Conservation (phyloP, 495 filamentous ascomycete genomes). For the Penicillium silybi region DNA sequence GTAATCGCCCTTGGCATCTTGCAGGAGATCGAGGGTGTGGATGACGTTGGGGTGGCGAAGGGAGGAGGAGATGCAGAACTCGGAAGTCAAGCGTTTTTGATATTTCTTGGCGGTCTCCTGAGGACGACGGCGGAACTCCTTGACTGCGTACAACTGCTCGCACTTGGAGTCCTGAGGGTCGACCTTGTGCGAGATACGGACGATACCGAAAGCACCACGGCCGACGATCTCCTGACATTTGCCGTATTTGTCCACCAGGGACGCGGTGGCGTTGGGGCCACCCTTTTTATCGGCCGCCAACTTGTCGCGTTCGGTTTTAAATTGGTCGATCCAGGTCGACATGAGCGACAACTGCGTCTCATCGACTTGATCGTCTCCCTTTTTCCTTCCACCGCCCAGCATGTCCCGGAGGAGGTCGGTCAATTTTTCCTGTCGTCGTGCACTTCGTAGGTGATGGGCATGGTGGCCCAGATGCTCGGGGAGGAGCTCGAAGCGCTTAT, state of each 20-base stretch:
- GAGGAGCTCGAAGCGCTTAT: constrained; percentile 57
- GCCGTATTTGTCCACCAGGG: constrained; percentile 93
- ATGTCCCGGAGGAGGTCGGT: constrained; percentile 86
- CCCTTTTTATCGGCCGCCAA: constrained; percentile 72
- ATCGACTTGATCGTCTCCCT: constrained; percentile 59
- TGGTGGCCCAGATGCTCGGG: constrained; percentile 61
- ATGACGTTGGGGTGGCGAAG: constrained; percentile 97
- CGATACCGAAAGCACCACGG: constrained; percentile 96
- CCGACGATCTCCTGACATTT: constrained; percentile 98
- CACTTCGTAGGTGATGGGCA: constrained; percentile 79
- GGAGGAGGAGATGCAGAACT: constrained; percentile 98
- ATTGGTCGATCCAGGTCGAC: constrained; percentile 92
- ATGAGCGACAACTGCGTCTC: constrained; percentile 89
- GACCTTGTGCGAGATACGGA: constrained; percentile 96
- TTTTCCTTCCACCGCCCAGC: constrained; percentile 68
- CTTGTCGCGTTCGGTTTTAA: constrained; percentile 81
- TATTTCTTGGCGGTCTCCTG: constrained; percentile 95
- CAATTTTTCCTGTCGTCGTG: constrained; percentile 90
- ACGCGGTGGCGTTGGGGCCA: constrained; percentile 70
- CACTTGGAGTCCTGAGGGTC: constrained; percentile 71
- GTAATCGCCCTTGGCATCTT: constrained; percentile 96
- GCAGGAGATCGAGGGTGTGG: constrained; percentile 90
- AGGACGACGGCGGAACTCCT: constrained; percentile 92
- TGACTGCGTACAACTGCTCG: constrained; percentile 95
- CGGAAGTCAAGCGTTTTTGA: constrained; percentile 94